Evolutionary conservation across 345 rosid genomes (phyloP).

Genomic region (Mercurialis annua): DNA sequence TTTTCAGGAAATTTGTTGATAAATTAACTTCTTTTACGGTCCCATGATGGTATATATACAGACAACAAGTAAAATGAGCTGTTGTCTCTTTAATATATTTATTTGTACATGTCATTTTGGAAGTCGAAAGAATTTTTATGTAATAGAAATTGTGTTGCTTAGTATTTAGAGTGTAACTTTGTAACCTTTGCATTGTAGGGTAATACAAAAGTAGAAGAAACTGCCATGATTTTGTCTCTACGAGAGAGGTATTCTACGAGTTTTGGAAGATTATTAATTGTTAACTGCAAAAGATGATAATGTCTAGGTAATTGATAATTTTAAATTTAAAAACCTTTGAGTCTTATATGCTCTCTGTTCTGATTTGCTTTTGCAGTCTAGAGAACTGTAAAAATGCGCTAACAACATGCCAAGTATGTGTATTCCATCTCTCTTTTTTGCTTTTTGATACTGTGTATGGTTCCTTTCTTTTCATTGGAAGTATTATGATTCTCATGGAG

Average conservation of each 20-base stretch:
- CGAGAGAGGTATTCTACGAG: slow-evolving; percentile 70
- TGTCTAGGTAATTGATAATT: neutral
- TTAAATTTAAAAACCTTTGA: neutral
- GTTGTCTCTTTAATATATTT: too few species aligned
- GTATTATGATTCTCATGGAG: too few species aligned
- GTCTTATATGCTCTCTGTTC: slow-evolving; percentile 10
- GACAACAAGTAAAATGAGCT: too few species aligned
- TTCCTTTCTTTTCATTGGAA: neutral
- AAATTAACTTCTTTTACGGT: too few species aligned
- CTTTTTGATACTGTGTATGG: neutral
- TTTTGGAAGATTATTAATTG: neutral
- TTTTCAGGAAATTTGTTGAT: too few species aligned
- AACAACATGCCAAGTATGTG: slow-evolving; percentile 68
- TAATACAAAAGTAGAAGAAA: slow-evolving; percentile 63
- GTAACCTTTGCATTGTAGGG: slow-evolving; percentile 35
- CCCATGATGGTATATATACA: too few species aligned
- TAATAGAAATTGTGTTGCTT: neutral
- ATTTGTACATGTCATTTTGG: too few species aligned
- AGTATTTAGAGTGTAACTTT: neutral
- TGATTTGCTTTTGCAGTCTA: slow-evolving; percentile 56
- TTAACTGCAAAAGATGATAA: neutral
- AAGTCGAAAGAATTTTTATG: neutral
- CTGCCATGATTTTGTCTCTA: slow-evolving; percentile 81
- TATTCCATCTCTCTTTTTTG: slow-evolving; percentile 4
- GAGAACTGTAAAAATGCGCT: slow-evolving; percentile 70